phyloP scores from a whole-genome alignment of 129 eudicot species.

The Flaveria sonorensis region DNA sequence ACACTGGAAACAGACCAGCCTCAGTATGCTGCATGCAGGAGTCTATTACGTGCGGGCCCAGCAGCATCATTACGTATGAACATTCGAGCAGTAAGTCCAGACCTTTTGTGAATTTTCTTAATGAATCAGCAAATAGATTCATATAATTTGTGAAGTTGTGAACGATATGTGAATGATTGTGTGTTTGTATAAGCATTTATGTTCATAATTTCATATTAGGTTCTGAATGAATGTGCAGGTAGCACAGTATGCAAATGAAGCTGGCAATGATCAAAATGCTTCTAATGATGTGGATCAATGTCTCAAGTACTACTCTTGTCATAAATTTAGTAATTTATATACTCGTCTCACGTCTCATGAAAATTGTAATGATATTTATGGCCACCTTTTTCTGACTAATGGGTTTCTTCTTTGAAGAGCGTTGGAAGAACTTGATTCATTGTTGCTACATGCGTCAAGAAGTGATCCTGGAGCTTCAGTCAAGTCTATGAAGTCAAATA shows the following conservation, averaged over 20 bases:
- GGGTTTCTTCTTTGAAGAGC: constrained; percentile 54
- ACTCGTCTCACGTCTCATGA: neutral
- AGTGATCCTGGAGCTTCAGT: constrained; percentile 58
- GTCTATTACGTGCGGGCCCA: constrained; percentile 77
- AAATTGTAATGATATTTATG: neutral
- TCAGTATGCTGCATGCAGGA: constrained; percentile 71
- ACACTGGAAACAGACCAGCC: constrained; percentile 73
- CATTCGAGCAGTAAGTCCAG: constrained; percentile 84
- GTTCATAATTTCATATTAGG: neutral
- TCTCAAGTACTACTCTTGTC: constrained; percentile 55
- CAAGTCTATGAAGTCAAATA: constrained; percentile 65
- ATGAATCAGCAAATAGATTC: neutral
- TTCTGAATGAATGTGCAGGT: constrained; percentile 51
- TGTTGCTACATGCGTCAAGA: constrained; percentile 80
- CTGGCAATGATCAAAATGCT: constrained; percentile 70
- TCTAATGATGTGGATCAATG: constrained; percentile 77
- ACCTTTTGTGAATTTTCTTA: neutral
- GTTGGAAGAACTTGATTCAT: constrained; percentile 83
- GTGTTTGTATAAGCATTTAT: neutral
- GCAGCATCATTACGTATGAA: constrained; percentile 82
- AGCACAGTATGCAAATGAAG: constrained; percentile 87
- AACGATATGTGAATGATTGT: constrained; percentile 2
- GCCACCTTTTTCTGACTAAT: neutral
- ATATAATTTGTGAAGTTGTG: neutral
- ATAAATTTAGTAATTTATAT: constrained; percentile 2